These are phyloP conservation scores for Epichloe coenophiala DNA, from an alignment of 2,329 filamentous ascomycete genomes.

Conservation along the genomic window DNA sequence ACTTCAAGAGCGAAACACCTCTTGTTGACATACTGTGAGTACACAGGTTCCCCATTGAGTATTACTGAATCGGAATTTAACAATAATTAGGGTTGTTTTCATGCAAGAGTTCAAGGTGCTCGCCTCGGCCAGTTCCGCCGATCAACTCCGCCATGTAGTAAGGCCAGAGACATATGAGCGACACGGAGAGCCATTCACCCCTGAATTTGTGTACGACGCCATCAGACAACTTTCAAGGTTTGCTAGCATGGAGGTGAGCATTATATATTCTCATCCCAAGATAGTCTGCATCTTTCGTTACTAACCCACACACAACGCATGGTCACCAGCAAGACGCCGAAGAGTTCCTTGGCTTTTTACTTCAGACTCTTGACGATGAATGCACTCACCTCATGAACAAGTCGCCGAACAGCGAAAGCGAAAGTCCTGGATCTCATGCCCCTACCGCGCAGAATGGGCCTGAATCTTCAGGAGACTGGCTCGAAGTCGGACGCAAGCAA, in stretches of 20 bases:
- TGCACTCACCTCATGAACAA: slow-evolving; percentile 58
- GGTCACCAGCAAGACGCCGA: slow-evolving; percentile 97
- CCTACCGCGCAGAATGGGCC: slow-evolving; percentile 15
- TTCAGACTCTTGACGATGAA: slow-evolving; percentile 89
- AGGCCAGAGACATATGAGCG: slow-evolving; percentile 78
- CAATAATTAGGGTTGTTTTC: slow-evolving; percentile 68
- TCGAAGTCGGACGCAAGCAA: slow-evolving; percentile 88
- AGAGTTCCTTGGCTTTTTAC: slow-evolving; percentile 85
- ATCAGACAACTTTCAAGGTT: slow-evolving; percentile 80
- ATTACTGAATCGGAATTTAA: background rate
- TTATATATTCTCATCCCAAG: slow-evolving; percentile 7
- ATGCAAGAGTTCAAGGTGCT: slow-evolving; percentile 84
- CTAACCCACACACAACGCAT: slow-evolving; percentile 31
- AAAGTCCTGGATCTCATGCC: slow-evolving; percentile 19
- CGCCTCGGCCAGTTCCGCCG: slow-evolving; percentile 60
- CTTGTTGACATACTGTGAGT: slow-evolving; percentile 82
- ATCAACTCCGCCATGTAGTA: slow-evolving; percentile 58
- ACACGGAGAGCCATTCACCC: slow-evolving; percentile 82
- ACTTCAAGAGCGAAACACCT: slow-evolving; percentile 90
- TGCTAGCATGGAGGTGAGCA: slow-evolving; percentile 71
- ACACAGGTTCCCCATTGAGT: background rate
- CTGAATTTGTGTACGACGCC: slow-evolving; percentile 90
- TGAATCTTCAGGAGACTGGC: slow-evolving; percentile 47
- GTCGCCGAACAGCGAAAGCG: slow-evolving; percentile 27
- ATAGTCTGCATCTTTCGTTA: background rate